Conservation (phyloP, 345 rosid genomes). For the Sapria himalayana region DNA sequence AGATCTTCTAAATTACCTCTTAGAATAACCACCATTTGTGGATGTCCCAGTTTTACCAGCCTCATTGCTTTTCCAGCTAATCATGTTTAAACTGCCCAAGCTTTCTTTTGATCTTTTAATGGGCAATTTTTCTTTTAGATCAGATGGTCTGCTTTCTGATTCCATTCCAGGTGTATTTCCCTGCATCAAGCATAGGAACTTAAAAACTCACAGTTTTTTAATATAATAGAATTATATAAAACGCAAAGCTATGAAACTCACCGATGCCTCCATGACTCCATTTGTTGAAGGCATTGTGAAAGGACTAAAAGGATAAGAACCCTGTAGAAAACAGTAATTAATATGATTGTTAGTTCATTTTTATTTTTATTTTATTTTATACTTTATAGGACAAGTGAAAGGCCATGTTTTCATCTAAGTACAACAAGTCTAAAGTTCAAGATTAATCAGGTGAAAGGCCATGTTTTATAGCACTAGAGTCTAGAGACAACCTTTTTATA, state of each 20-base stretch:
- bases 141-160: slow-evolving; percentile 59
- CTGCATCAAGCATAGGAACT: slow-evolving; percentile 18
- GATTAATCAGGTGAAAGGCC: no score
- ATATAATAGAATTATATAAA: slow-evolving; percentile 7
- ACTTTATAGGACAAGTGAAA: no score
- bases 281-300: slow-evolving; percentile 92
- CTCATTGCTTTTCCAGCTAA: slow-evolving; percentile 63
- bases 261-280: slow-evolving; percentile 63
- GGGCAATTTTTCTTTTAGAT: slow-evolving; percentile 80
- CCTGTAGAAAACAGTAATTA: slow-evolving; percentile 22
- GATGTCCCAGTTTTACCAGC: slow-evolving; percentile 49
- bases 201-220: background rate
- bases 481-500: no score
- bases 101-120: slow-evolving; percentile 97
- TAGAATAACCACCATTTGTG: slow-evolving; percentile 70
- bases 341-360: no score
- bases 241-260: slow-evolving; percentile 19
- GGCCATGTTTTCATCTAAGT: no score
- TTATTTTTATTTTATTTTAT: no score
- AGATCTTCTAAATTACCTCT: slow-evolving; percentile 65
- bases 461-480: no score
- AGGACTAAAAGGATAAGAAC: slow-evolving; percentile 90
- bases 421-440: no score
- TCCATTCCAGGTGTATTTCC: slow-evolving; percentile 65
- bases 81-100: slow-evolving; percentile 87